phyloP scores from a whole-genome alignment of 495 filamentous ascomycete species.

The Xylaria curta region DNA sequence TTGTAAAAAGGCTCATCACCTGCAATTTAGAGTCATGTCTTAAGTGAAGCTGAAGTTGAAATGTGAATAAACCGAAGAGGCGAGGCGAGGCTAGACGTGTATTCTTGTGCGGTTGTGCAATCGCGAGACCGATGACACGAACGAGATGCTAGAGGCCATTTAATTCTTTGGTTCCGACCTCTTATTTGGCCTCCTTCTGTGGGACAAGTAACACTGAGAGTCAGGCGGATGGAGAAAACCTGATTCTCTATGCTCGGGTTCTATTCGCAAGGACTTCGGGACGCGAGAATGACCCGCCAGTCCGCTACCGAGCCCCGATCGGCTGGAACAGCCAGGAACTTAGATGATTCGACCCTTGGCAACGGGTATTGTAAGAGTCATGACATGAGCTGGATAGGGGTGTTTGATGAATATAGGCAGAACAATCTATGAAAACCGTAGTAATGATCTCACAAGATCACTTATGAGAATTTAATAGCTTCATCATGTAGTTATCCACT shows the following conservation, averaged over 20 bases:
- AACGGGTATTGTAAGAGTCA: slow-evolving; percentile 23
- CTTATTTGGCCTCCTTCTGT: not conserved
- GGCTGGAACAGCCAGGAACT: slow-evolving; percentile 26
- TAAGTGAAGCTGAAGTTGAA: not conserved
- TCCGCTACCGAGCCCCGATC: slow-evolving; percentile 27
- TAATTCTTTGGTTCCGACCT: not conserved
- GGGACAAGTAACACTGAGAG: not conserved
- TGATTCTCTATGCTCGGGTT: slow-evolving; percentile 4
- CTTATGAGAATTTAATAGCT: not conserved
- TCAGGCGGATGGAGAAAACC: slow-evolving; percentile 10
- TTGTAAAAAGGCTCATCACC: slow-evolving; percentile 6
- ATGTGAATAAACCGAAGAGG: slow-evolving; percentile 9
- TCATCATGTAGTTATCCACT: slow-evolving; percentile 1
- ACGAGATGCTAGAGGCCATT: not conserved
- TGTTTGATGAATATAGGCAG: slow-evolving; percentile 1
- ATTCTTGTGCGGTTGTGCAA: not conserved
- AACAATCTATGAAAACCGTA: not conserved
- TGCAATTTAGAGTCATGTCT: not conserved
- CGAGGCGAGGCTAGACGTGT: slow-evolving; percentile 5
- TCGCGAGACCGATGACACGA: slow-evolving; percentile 16
- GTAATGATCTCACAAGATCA: slow-evolving; percentile 2
- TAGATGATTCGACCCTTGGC: slow-evolving; percentile 21
- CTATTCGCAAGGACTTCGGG: slow-evolving; percentile 25
- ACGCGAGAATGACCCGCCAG: slow-evolving; percentile 28
- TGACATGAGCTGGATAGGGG: not conserved